Evolutionary conservation across 78 protist genomes (phyloP).

Genomic region (Blattamonas nauphoetae): DNA sequence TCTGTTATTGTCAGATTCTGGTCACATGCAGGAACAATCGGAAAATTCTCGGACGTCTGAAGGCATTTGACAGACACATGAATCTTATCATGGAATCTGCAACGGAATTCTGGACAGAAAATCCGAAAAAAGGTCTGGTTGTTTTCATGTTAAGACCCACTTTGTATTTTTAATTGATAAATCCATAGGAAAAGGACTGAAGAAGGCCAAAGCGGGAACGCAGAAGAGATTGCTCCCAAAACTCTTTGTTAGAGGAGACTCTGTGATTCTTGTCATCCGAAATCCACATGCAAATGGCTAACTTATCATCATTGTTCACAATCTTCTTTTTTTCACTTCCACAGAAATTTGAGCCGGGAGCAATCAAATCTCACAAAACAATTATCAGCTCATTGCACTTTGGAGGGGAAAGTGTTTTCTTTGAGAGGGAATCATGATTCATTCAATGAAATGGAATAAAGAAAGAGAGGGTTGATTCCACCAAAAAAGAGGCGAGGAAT

Average conservation of each 20-base stretch:
- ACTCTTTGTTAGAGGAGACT: conserved; percentile 96
- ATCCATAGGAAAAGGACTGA: conserved; percentile 59
- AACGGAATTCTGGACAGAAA: conserved; percentile 85
- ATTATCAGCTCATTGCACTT: too few species aligned
- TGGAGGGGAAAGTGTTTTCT: too few species aligned
- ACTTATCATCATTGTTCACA: too few species aligned
- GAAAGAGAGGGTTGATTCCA: too few species aligned
- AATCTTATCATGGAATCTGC: conserved; percentile 95
- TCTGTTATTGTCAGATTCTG: conserved; percentile 50
- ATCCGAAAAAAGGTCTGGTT: conserved; percentile 23
- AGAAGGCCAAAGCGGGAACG: conserved; percentile 75
- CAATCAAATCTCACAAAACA: too few species aligned
- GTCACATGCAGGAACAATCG: conserved; percentile 88
- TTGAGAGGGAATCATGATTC: too few species aligned
- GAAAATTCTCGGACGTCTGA: conserved; percentile 84
- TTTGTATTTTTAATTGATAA: not conserved
- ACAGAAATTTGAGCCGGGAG: too few species aligned
- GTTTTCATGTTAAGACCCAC: not conserved
- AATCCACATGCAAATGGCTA: conserved; percentile 81
- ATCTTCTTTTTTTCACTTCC: too few species aligned
- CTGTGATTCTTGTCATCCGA: conserved; percentile 80
- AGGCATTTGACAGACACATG: conserved; percentile 97
- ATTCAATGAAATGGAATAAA: too few species aligned
- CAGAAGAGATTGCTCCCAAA: conserved; percentile 81
- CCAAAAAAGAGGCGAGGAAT: too few species aligned